Evolutionary conservation across 2,329 filamentous ascomycete species (phyloP).

Genomic region (Endocalyx cinctus): DNA sequence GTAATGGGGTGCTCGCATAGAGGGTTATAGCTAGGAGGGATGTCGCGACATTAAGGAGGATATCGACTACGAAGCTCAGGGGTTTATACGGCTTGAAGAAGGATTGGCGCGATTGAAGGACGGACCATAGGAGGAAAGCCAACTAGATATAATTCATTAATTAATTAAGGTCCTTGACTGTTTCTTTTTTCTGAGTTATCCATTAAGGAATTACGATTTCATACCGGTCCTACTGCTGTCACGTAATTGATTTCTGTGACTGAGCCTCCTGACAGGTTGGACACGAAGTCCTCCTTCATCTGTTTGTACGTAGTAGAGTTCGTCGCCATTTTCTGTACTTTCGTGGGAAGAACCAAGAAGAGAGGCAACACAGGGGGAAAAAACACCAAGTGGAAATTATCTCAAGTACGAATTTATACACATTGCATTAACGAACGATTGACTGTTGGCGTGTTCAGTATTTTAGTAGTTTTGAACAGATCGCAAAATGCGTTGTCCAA

Average conservation of each 20-base stretch:
- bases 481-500: constrained; percentile 5
- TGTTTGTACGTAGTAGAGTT: constrained; percentile 69
- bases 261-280: constrained; percentile 77
- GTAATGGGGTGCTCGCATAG: constrained; percentile 69
- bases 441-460: background rate
- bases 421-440: constrained; percentile 3
- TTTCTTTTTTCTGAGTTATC: too few relatives aligned
- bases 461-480: constrained; percentile 8
- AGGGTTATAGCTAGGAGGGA: constrained; percentile 82
- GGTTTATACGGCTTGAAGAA: constrained; percentile 76
- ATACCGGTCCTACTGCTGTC: constrained; percentile 78
- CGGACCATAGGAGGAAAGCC: constrained; percentile 81
- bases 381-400: background rate
- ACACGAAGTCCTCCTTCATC: constrained; percentile 93
- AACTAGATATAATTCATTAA: constrained; percentile 47
- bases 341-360: background rate
- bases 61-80: constrained; percentile 70
- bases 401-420: background rate
- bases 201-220: too few relatives aligned
- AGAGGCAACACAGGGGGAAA: background rate
- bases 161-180: too few relatives aligned
- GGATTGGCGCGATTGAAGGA: constrained; percentile 74
- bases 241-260: constrained; percentile 84
- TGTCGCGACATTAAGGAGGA: constrained; percentile 77
- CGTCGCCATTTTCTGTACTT: constrained; percentile 21